Base-by-base conservation (phyloP, 495 filamentous ascomycete species). In the Evernia prunastri region DNA sequence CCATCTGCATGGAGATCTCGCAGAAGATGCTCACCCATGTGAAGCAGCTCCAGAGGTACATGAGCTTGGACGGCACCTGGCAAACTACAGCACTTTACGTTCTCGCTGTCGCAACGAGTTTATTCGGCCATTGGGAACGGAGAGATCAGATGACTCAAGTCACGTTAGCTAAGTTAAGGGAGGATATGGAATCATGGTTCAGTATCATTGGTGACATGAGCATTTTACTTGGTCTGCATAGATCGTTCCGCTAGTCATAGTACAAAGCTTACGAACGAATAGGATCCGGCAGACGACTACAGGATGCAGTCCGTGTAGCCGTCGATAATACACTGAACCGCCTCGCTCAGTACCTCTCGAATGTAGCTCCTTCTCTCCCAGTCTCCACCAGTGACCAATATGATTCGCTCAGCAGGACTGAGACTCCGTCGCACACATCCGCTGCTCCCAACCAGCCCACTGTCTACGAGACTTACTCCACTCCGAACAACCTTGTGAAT, bases 1-100 rank as follows among this genome's bases (percentile, higher is more conserved):
- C 82, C 56, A 80, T 86, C 45, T 91, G 87, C 69, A 82, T 90
- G 29, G 84, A 87, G 23, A 79, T 84, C 31, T 81, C 87, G 42
- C 79, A 79, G 66, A 78, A 82, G 59, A 83, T 91, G 68, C 77
- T 93, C 23, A 75, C 78, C 56, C 80, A 82, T 47, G 80, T 89
- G 17, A 75, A 78, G 35, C 76, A 81, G 53, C 70, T 92, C 33
- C 80, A 82, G 56, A 81, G 82, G 69, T 85, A 78, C 31, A 78
- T 85, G 70, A 85, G 86, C 64, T 74, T 91, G n/a, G 89, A 93
- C 67, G 89, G 86, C 17, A 90, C 89, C n/a, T 92, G 88, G 88
- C 87, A 89, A 64, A 86, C 84, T 63, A 73, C 80, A 57, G 84
- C 87, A 0, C 80, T 89, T 27, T 90, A 89, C 70, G 78, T 91